Conservation (phyloP, 495 filamentous ascomycete species). For the Podospora pseudocomata region DNA sequence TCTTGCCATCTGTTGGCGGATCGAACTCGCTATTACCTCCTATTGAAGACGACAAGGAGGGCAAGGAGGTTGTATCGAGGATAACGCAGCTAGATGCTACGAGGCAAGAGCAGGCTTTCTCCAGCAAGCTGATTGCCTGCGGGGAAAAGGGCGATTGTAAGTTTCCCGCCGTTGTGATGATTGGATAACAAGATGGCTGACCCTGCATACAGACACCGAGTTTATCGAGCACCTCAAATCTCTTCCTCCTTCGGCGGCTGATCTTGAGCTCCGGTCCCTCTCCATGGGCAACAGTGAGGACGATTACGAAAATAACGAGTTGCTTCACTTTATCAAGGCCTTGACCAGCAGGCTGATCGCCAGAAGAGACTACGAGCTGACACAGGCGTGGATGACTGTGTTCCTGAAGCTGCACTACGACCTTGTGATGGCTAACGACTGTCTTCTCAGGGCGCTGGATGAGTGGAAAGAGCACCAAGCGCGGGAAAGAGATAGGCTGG, state of each 20-base stretch:
- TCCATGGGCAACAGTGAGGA: slow-evolving; percentile 39
- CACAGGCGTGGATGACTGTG: slow-evolving; percentile 94
- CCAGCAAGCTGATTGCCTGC: slow-evolving; percentile 52
- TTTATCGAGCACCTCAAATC: slow-evolving; percentile 75
- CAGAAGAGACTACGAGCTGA: slow-evolving; percentile 81
- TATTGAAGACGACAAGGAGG: slow-evolving; percentile 14
- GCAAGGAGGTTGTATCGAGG: slow-evolving; percentile 27
- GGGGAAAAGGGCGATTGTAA: slow-evolving; percentile 50
- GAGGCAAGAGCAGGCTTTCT: slow-evolving; percentile 53
- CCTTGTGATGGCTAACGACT: slow-evolving; percentile 40
- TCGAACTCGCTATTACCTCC: slow-evolving; percentile 26
- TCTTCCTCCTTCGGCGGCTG: slow-evolving; percentile 74
- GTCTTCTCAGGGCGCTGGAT: slow-evolving; percentile 47
- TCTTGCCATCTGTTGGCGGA: slow-evolving; percentile 68
- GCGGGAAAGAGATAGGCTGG: slow-evolving; percentile 64
- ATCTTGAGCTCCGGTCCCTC: slow-evolving; percentile 83
- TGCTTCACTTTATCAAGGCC: slow-evolving; percentile 65
- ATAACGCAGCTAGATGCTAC: slow-evolving; percentile 40
- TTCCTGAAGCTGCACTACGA: slow-evolving; percentile 73
- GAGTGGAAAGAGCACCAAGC: slow-evolving; percentile 67
- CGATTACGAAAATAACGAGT: slow-evolving; percentile 42
- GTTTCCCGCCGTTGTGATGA: slow-evolving; percentile 21
- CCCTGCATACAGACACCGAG: slow-evolving; percentile 39
- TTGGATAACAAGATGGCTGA: slow-evolving; percentile 21
- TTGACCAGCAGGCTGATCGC: slow-evolving; percentile 63